Conservation (phyloP, 2,329 filamentous ascomycete genomes). For the Fusarium dimerum region DNA sequence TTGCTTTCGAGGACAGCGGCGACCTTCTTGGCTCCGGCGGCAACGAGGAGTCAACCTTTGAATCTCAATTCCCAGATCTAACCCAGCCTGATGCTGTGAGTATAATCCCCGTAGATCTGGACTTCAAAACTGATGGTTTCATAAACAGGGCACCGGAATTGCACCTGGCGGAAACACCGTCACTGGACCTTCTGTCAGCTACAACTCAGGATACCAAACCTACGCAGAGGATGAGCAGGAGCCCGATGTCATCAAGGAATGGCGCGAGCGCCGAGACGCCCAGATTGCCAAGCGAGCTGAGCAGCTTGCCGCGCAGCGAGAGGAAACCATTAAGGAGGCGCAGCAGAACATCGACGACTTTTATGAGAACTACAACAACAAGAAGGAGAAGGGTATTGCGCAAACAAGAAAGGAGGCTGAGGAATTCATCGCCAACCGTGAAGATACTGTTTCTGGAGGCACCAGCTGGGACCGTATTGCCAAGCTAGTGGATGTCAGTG, state of each 20-base stretch:
- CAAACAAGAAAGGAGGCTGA: conserved; percentile 92
- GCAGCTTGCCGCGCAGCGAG: conserved; percentile 78
- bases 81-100: conserved; percentile 39
- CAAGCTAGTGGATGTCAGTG: conserved; percentile 95
- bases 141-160: conserved; percentile 32
- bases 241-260: conserved; percentile 84
- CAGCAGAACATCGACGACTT: conserved; percentile 97
- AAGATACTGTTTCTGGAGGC: conserved; percentile 91
- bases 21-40: conserved; percentile 73
- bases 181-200: conserved; percentile 68
- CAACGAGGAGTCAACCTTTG: conserved; percentile 61
- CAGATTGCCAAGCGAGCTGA: conserved; percentile 82
- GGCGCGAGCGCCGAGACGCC: conserved; percentile 86
- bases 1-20: conserved; percentile 64
- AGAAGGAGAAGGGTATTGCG: conserved; percentile 89
- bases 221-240: conserved; percentile 72
- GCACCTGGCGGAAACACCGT: conserved; percentile 48
- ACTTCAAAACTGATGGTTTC: conserved; percentile 8
- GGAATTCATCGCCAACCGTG: conserved; percentile 82
- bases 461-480: conserved; percentile 99
- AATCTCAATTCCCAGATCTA: conserved; percentile 89
- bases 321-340: conserved; percentile 83
- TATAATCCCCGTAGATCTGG: neutral
- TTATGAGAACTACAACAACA: conserved; percentile 98
- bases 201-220: conserved; percentile 63